phyloP scores from a whole-genome alignment of 2,329 filamentous ascomycete species.

The Arthrinium phaeospermum region DNA sequence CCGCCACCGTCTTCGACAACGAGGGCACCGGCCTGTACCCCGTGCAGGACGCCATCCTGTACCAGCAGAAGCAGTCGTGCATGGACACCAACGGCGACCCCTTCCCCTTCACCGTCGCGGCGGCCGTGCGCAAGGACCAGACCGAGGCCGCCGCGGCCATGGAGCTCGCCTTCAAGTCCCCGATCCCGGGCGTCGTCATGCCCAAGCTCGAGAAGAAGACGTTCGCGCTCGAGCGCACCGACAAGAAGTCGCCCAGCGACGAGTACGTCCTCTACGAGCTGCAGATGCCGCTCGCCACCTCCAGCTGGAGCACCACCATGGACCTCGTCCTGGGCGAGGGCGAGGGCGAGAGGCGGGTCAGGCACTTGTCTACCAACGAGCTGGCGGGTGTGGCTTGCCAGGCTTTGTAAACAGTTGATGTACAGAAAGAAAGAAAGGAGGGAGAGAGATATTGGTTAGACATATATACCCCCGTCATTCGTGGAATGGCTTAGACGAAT shows the following conservation, averaged over 20 bases:
- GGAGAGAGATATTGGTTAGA: too few species aligned
- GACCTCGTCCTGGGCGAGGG: not conserved
- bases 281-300: not conserved
- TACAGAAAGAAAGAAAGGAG: not conserved
- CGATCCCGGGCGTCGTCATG: not conserved
- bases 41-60: constrained; percentile 36
- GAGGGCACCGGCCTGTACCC: constrained; percentile 36
- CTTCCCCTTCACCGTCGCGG: constrained; percentile 21
- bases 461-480: too few species aligned
- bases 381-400: not conserved
- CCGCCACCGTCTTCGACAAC: constrained; percentile 33
- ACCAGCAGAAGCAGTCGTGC: constrained; percentile 36
- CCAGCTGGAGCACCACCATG: constrained; percentile 17
- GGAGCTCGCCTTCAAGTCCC: constrained; percentile 9
- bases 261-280: constrained; percentile 7
- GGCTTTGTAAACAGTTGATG: not conserved
- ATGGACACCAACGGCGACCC: constrained; percentile 18
- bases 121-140: constrained; percentile 20
- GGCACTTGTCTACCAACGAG: not conserved
- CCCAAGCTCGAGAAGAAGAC: not conserved
- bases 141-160: not conserved
- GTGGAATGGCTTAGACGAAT: not conserved
- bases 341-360: not conserved
- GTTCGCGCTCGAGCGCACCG: not conserved
- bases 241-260: constrained; percentile 3